Conservation (phyloP, 148 eudicot species). For the Amaranthus hypochondriacus region DNA sequence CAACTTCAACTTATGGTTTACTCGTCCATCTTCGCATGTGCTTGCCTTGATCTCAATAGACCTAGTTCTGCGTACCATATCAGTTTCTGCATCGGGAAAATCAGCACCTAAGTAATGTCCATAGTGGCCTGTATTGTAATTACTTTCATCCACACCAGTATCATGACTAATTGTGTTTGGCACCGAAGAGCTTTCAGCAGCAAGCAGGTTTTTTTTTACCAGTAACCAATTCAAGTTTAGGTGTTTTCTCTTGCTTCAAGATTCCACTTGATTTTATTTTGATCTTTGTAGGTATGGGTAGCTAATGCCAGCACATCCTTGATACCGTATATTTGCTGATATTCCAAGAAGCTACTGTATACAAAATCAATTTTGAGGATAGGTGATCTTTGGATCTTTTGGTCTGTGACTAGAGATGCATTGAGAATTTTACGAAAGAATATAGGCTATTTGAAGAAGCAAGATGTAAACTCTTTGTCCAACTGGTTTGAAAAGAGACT, state of each 20-base stretch:
- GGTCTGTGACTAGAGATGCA: too few species aligned
- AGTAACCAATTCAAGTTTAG: slow-evolving; percentile 22
- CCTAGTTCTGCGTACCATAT: slow-evolving; percentile 64
- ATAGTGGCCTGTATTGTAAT: slow-evolving; percentile 24
- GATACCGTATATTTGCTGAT: too few species aligned
- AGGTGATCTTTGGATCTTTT: too few species aligned
- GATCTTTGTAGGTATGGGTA: slow-evolving; percentile 30
- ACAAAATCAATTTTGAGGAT: too few species aligned
- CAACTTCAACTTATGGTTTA: slow-evolving; percentile 29
- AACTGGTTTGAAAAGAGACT: not conserved
- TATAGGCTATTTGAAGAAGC: not conserved
- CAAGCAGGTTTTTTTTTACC: slow-evolving; percentile 16
- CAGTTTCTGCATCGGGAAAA: slow-evolving; percentile 50
- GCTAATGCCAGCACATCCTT: too few species aligned
- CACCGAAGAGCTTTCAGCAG: slow-evolving; percentile 26
- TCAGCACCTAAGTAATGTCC: slow-evolving; percentile 33
- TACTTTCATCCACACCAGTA: slow-evolving; percentile 32
- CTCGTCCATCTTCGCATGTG: slow-evolving; percentile 38
- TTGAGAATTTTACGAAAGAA: too few species aligned
- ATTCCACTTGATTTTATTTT: slow-evolving; percentile 47
- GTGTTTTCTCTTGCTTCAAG: slow-evolving; percentile 28
- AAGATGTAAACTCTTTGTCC: not conserved
- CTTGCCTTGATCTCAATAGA: slow-evolving; percentile 57
- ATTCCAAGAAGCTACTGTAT: too few species aligned
- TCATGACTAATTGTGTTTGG: slow-evolving; percentile 20